phyloP scores from a whole-genome alignment of 2,329 filamentous ascomycete genomes.

The Thelonectria blattea region DNA sequence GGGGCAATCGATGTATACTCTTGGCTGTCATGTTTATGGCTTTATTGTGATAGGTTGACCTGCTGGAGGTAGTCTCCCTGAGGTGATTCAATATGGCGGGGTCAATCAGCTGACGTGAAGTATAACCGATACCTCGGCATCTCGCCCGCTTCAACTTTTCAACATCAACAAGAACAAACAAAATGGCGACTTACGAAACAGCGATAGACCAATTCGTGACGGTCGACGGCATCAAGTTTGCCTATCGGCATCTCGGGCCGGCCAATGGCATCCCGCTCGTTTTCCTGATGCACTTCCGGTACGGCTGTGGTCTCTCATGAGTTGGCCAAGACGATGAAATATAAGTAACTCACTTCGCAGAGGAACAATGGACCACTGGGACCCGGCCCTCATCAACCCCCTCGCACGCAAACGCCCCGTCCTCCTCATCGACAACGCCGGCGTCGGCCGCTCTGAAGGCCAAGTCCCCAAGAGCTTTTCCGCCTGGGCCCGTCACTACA shows the following conservation, averaged over 20 bases:
- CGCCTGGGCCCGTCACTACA: conserved; percentile 43
- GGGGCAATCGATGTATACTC: too few relatives aligned
- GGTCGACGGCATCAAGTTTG: conserved; percentile 41
- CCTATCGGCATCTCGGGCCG: conserved; percentile 41
- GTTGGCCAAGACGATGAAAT: neutral
- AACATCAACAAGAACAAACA: neutral
- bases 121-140: neutral
- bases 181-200: conserved; percentile 41
- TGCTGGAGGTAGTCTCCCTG: too few relatives aligned
- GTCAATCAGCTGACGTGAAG: too few relatives aligned
- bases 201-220: conserved; percentile 39
- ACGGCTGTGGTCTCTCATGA: too few relatives aligned
- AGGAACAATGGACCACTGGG: conserved; percentile 49
- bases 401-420: conserved; percentile 50
- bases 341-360: conserved; percentile 26
- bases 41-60: too few relatives aligned
- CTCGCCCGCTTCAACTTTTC: neutral
- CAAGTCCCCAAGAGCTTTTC: conserved; percentile 44
- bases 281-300: conserved; percentile 43
- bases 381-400: conserved; percentile 52
- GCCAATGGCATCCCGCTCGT: conserved; percentile 41
- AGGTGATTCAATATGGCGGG: too few relatives aligned
- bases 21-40: too few relatives aligned
- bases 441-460: conserved; percentile 53
- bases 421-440: conserved; percentile 55